Conservation (phyloP, 2,329 filamentous ascomycete species). For the Fusarium anguioides region DNA sequence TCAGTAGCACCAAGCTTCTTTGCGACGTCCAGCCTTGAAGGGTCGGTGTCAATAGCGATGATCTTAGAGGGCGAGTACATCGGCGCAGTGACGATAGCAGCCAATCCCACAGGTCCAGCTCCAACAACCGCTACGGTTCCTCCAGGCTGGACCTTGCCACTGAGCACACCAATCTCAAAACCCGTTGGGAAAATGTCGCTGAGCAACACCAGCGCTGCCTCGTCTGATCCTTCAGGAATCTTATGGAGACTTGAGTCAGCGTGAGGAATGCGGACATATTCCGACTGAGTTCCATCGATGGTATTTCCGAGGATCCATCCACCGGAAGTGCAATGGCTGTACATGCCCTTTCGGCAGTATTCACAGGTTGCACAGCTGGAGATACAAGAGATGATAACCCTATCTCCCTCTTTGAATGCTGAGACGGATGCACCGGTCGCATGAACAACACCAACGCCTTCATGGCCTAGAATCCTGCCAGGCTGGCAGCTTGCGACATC, state of each 20-base stretch:
- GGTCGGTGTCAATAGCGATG: conserved; percentile 64
- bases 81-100: conserved; percentile 63
- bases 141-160: conserved; percentile 63
- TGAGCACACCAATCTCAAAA: conserved; percentile 64
- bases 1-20: conserved; percentile 60
- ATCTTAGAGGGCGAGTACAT: conserved; percentile 64
- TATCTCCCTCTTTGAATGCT: conserved; percentile 61
- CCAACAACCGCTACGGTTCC: conserved; percentile 65
- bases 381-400: conserved; percentile 64
- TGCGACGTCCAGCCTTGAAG: conserved; percentile 59
- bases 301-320: conserved; percentile 67
- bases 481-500: conserved; percentile 60
- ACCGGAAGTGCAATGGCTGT: conserved; percentile 63
- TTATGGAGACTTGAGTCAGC: conserved; percentile 61
- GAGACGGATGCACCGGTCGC: conserved; percentile 57
- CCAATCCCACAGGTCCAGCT: conserved; percentile 66
- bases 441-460: conserved; percentile 63
- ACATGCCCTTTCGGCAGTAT: conserved; percentile 63
- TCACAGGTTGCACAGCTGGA: conserved; percentile 62
- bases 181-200: conserved; percentile 69
- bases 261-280: conserved; percentile 64
- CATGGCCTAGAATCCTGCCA: conserved; percentile 63
- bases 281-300: conserved; percentile 66
- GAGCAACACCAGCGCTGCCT: conserved; percentile 59
- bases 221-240: conserved; percentile 56